These are phyloP conservation scores for Sequoiadendron giganteum DNA, from an alignment of 75 land plant species.

Conservation along the genomic window DNA sequence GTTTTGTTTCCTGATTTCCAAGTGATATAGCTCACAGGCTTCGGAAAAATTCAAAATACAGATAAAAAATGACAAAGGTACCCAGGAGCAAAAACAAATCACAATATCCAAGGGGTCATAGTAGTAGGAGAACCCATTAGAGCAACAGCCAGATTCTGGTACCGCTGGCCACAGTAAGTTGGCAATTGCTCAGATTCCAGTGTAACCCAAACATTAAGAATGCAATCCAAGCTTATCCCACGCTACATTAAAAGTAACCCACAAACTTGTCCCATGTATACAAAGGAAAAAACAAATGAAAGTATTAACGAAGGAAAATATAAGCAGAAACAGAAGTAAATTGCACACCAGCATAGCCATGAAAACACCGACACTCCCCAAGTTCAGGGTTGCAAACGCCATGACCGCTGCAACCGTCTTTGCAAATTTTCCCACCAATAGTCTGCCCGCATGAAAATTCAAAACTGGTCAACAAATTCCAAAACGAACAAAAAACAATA, in stretches of 20 bases:
- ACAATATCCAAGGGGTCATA: not conserved
- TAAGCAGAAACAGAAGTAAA: not conserved
- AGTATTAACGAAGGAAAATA: not conserved
- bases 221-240: not conserved
- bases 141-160: not conserved
- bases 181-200: not conserved
- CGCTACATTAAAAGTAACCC: not conserved
- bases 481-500: not conserved
- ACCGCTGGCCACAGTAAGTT: not conserved
- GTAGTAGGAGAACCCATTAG: not conserved
- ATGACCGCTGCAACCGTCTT: conserved; percentile 60
- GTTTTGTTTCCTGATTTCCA: not conserved
- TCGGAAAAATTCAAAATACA: not conserved
- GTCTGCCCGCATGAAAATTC: conserved; percentile 36
- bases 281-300: not conserved
- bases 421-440: conserved; percentile 50
- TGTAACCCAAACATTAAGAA: not conserved
- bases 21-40: not conserved
- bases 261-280: not conserved
- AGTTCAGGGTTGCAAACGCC: conserved; percentile 84
- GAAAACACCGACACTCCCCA: conserved; percentile 89
- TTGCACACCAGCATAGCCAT: conserved; percentile 75
- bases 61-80: not conserved
- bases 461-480: not conserved
- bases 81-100: not conserved